Percentiles rank a stretch among this genome's conserved stretches.
Evolutionary conservation across 495 filamentous ascomycete genomes (phyloP).

Genomic region (Penicillium goetzii): DNA sequence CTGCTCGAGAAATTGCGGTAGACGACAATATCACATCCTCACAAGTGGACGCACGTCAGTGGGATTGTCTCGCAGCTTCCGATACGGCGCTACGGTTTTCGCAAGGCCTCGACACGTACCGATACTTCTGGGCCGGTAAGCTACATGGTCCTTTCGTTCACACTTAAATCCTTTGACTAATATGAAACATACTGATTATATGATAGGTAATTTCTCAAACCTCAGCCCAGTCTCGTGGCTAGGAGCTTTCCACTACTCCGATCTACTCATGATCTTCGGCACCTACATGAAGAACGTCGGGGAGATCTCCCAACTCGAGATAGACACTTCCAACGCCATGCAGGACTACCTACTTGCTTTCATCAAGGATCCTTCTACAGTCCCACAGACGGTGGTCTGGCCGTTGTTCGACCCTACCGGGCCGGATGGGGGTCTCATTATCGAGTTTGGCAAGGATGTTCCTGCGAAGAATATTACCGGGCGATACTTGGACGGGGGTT

Average conservation of each 20-base stretch:
- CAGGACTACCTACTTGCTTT: constrained; percentile 41
- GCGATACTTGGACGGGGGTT: constrained; percentile 15
- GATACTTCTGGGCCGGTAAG: constrained; percentile 25
- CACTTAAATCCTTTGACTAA: constrained; percentile 30
- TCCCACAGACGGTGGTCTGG: constrained; percentile 3
- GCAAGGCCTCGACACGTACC: constrained; percentile 23
- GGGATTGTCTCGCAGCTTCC: constrained; percentile 15
- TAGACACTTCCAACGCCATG: constrained; percentile 40
- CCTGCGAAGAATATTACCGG: constrained; percentile 9
- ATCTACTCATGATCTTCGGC: constrained; percentile 51
- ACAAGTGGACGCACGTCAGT: constrained; percentile 18
- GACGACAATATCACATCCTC: constrained; percentile 37
- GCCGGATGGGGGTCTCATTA: constrained; percentile 7
- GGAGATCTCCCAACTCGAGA: constrained; percentile 37
- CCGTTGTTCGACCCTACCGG: constrained; percentile 12
- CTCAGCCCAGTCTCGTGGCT: constrained; percentile 46
- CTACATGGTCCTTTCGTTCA: constrained; percentile 24
- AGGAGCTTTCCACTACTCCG: constrained; percentile 51
- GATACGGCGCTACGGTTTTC: constrained; percentile 37
- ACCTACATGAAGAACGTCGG: constrained; percentile 40
- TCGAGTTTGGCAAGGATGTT: constrained; percentile 17
- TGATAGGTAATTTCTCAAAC: constrained; percentile 52
- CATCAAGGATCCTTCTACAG: constrained; percentile 21
- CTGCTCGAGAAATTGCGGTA: constrained; percentile 45
- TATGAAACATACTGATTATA: not conserved